Conservation (phyloP, 2,329 filamentous ascomycete species). For the Blastomyces gilchristii region DNA sequence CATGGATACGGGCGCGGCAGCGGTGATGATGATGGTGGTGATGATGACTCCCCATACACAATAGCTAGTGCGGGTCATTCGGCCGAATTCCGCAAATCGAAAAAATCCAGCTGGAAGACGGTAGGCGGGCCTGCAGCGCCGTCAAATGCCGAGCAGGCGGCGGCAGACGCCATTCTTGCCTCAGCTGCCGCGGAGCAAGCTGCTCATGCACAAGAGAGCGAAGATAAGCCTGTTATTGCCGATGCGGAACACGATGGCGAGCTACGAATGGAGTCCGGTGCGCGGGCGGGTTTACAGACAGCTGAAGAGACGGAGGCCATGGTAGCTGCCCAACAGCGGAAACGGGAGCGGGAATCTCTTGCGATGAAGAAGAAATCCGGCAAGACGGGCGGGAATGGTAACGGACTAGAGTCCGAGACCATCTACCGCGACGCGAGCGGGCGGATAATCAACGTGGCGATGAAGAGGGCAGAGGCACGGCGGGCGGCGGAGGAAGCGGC, state of each 20-base stretch:
- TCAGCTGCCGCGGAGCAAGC: conserved; percentile 58
- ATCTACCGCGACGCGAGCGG: conserved; percentile 84
- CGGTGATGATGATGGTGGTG: conserved; percentile 22
- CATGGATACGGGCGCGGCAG: conserved; percentile 15
- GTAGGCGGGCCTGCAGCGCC: conserved; percentile 36
- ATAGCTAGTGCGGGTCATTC: conserved; percentile 16
- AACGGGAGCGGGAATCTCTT: conserved; percentile 37
- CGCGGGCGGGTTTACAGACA: conserved; percentile 75
- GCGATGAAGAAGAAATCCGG: conserved; percentile 9
- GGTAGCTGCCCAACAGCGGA: conserved; percentile 54
- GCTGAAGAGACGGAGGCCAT: conserved; percentile 65
- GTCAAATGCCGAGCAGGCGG: conserved; percentile 47
- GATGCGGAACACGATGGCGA: conserved; percentile 28
- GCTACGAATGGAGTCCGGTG: conserved; percentile 76
- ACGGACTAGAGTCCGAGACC: conserved; percentile 12
- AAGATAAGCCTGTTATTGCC: conserved; percentile 38
- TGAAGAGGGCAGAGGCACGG: conserved; percentile 82
- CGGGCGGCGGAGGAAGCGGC: conserved; percentile 63
- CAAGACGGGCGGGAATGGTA: not conserved
- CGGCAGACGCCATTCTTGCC: conserved; percentile 68
- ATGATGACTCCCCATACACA: conserved; percentile 20
- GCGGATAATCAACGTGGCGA: conserved; percentile 81
- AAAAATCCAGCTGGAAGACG: conserved; percentile 71
- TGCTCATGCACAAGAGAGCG: conserved; percentile 38
- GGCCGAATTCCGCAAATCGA: conserved; percentile 48